Conservation (phyloP, 2,329 filamentous ascomycete genomes). For the Pochonia chlamydosporia region DNA sequence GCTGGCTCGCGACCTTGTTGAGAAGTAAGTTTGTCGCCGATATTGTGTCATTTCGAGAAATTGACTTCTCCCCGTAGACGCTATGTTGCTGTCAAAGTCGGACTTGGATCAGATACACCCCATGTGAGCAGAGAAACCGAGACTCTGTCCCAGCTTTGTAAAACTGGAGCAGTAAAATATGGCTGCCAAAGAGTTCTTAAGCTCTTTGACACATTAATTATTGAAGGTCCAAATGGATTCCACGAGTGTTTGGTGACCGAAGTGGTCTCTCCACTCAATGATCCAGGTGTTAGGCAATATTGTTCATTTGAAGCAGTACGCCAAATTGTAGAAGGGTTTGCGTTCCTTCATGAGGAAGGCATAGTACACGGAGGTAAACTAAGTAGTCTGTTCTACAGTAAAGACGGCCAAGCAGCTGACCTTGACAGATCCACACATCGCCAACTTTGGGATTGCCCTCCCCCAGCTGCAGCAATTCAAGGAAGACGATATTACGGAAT, state of each 20-base stretch:
- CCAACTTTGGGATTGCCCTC: background rate
- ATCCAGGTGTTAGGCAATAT: background rate
- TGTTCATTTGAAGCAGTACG: background rate
- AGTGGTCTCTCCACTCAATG: constrained; percentile 5
- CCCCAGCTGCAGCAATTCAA: too few species aligned
- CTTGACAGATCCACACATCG: background rate
- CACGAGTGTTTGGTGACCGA: constrained; percentile 9
- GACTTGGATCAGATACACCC: constrained; percentile 3
- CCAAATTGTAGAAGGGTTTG: constrained; percentile 4
- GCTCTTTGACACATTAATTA: constrained; percentile 5
- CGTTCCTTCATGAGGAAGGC: constrained; percentile 2
- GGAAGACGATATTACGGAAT: too few species aligned
- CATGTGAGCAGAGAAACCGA: background rate
- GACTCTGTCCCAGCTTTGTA: background rate
- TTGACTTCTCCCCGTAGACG: background rate
- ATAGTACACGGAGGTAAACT: too few species aligned
- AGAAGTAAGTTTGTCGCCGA: constrained; percentile 1
- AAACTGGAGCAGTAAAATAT: background rate
- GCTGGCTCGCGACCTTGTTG: constrained; percentile 5
- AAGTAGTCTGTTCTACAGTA: too few species aligned
- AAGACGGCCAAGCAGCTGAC: background rate
- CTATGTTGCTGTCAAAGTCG: constrained; percentile 6
- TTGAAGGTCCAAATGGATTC: constrained; percentile 9
- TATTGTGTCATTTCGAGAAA: background rate
- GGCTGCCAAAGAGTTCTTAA: constrained; percentile 1